Conservation (phyloP, 164 flowering plant species). For the Malania oleifera region DNA sequence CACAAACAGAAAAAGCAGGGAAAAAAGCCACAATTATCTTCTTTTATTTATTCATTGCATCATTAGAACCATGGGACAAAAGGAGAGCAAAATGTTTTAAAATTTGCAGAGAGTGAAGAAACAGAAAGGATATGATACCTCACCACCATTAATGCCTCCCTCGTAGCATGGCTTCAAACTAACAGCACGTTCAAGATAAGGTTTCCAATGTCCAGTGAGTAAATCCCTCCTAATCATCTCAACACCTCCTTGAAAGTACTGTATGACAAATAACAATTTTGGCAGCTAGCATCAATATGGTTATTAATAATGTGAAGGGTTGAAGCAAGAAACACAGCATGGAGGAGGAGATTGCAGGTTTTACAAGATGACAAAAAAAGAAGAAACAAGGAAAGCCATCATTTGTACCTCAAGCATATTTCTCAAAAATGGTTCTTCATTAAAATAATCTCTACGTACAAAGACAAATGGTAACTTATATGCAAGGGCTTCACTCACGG, state of each 20-base stretch:
- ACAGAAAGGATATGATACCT: constrained; percentile 39
- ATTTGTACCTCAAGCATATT: constrained; percentile 88
- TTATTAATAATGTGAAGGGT: constrained; percentile 3
- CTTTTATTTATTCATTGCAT: neutral
- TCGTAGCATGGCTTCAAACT: constrained; percentile 87
- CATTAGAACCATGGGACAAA: neutral
- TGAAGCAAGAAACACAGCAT: constrained; percentile 3
- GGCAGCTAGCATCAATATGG: neutral
- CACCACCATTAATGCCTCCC: constrained; percentile 91
- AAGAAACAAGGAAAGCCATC: neutral
- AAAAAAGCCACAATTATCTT: neutral
- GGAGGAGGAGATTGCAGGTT: neutral
- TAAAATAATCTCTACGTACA: constrained; percentile 96
- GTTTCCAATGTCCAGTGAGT: constrained; percentile 86
- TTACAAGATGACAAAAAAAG: neutral
- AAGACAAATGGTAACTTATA: constrained; percentile 89
- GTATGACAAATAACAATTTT: constrained; percentile 12
- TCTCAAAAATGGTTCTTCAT: constrained; percentile 92
- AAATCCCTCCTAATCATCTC: constrained; percentile 98
- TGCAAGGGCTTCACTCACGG: constrained; percentile 92
- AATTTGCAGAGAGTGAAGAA: neutral
- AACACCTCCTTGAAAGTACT: constrained; percentile 90
- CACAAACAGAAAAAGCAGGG: neutral
- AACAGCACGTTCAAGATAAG: constrained; percentile 89
- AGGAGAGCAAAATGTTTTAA: neutral